A percentile compares a stretch with the other conserved stretches of the same genome.
Evolutionary conservation across 1,139 yeast species (phyloP).

Genomic region (Blastobotrys elegans): DNA sequence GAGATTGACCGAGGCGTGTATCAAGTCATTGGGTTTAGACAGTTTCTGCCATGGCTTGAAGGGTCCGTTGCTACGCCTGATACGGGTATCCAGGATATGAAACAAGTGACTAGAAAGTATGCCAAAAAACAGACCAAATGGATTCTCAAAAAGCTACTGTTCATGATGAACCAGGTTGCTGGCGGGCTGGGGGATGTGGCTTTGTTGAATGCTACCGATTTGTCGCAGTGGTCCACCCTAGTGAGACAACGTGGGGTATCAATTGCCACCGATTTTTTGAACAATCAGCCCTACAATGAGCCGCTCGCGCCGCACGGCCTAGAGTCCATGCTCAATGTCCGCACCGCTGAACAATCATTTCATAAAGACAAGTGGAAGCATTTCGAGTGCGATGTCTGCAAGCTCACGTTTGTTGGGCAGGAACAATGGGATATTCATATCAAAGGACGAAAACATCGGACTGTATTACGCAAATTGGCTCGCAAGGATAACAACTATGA

Average conservation of each 20-base stretch:
- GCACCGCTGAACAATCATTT: slow-evolving; percentile 26
- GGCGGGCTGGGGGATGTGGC: slow-evolving; percentile 53
- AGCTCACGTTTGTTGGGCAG: slow-evolving; percentile 68
- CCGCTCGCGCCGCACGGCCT: slow-evolving; percentile 45
- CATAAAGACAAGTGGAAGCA: slow-evolving; percentile 60
- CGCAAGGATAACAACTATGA: slow-evolving; percentile 12
- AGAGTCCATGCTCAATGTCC: slow-evolving; percentile 31
- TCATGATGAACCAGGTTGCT: slow-evolving; percentile 45
- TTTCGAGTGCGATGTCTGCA: slow-evolving; percentile 60
- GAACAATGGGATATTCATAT: slow-evolving; percentile 65
- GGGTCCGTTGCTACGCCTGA: slow-evolving; percentile 29
- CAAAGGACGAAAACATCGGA: slow-evolving; percentile 45
- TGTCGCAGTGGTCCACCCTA: slow-evolving; percentile 50
- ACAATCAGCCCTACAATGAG: slow-evolving; percentile 14
- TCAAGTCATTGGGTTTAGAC: slow-evolving; percentile 96
- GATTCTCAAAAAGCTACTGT: slow-evolving; percentile 69
- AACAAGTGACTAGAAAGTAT: slow-evolving; percentile 75
- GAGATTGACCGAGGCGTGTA: slow-evolving; percentile 67
- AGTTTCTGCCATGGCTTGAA: slow-evolving; percentile 75
- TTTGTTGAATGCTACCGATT: slow-evolving; percentile 71
- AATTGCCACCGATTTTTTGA: slow-evolving; percentile 46
- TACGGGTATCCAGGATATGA: slow-evolving; percentile 68
- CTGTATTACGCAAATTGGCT: slow-evolving; percentile 12
- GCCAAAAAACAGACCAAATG: slow-evolving; percentile 91
- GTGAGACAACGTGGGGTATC: slow-evolving; percentile 54